Percentiles rank a stretch among this genome's conserved stretches.
Evolutionary conservation across 2,329 filamentous ascomycete species (phyloP).

Genomic region (Calonectria leucothoes): DNA sequence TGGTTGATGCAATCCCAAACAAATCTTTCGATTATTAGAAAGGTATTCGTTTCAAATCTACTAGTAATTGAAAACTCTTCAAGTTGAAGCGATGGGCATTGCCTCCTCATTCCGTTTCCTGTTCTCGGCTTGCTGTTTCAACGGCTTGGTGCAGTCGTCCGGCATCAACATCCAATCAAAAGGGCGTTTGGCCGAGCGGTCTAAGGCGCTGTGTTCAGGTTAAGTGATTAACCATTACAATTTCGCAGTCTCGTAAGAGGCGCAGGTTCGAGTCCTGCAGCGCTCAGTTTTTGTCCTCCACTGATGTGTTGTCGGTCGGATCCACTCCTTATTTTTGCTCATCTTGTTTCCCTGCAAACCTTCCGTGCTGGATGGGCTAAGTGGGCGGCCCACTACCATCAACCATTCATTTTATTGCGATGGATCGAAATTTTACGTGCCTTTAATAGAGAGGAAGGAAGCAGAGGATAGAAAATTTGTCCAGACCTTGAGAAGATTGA

Average conservation of each 20-base stretch:
- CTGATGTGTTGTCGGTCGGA: neutral
- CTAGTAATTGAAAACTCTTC: neutral
- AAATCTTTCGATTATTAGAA: neutral
- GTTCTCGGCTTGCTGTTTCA: neutral
- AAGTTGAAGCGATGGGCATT: neutral
- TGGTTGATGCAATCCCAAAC: neutral
- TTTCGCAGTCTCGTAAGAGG: constrained; percentile 7
- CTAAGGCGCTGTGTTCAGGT: constrained; percentile 8
- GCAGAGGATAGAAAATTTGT: no score
- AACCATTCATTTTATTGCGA: no score
- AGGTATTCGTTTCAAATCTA: no score
- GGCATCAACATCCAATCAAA: neutral
- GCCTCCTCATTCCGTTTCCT: neutral
- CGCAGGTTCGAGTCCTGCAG: constrained; percentile 8
- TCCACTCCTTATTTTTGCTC: neutral
- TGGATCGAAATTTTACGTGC: neutral
- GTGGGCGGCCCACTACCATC: no score
- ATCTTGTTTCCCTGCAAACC: neutral
- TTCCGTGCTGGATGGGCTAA: neutral
- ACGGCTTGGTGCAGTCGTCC: neutral
- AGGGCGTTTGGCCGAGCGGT: constrained; percentile 8
- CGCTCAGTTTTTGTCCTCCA: neutral
- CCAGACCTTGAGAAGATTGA: no score
- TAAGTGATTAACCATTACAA: constrained; percentile 2
- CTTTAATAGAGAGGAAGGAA: neutral